These are phyloP conservation scores for Boechera retrofracta DNA, from an alignment of 345 rosid genomes.

Conservation along the genomic window DNA sequence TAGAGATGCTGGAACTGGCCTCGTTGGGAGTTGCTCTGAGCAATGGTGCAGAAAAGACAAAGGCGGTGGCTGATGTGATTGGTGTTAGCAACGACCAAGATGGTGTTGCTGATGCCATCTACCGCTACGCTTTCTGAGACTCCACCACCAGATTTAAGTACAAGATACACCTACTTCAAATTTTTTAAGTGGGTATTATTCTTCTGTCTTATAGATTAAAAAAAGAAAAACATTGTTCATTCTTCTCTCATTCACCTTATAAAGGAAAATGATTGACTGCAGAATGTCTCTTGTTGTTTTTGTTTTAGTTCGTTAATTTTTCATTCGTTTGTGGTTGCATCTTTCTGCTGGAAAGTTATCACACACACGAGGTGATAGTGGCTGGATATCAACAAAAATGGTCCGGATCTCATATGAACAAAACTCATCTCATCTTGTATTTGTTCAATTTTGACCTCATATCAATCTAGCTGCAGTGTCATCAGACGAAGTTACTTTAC, in stretches of 20 bases:
- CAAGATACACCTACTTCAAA: constrained; percentile 1
- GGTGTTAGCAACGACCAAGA: constrained; percentile 88
- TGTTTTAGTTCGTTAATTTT: background rate
- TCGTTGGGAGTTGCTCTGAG: constrained; percentile 80
- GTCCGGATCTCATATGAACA: background rate
- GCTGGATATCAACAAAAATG: too few relatives aligned
- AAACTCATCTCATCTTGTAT: background rate
- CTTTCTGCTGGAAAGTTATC: background rate
- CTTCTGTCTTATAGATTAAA: constrained; percentile 4
- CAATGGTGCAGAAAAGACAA: constrained; percentile 89
- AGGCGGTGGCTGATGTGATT: constrained; percentile 76
- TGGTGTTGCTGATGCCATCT: constrained; percentile 92
- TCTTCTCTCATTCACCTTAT: constrained; percentile 21
- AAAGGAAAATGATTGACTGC: constrained; percentile 12
- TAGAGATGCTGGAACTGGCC: constrained; percentile 90
- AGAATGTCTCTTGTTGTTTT: background rate
- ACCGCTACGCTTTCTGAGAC: constrained; percentile 75
- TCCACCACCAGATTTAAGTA: background rate
- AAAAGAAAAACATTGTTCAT: constrained; percentile 11
- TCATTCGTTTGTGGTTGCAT: background rate
- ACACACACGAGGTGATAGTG: background rate
- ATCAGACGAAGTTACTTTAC: too few relatives aligned
- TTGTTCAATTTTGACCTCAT: too few relatives aligned
- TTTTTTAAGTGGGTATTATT: background rate
- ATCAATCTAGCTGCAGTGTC: background rate